Base-by-base conservation (phyloP, 805 yeast genomes). In the Lipomyces orientalis region DNA sequence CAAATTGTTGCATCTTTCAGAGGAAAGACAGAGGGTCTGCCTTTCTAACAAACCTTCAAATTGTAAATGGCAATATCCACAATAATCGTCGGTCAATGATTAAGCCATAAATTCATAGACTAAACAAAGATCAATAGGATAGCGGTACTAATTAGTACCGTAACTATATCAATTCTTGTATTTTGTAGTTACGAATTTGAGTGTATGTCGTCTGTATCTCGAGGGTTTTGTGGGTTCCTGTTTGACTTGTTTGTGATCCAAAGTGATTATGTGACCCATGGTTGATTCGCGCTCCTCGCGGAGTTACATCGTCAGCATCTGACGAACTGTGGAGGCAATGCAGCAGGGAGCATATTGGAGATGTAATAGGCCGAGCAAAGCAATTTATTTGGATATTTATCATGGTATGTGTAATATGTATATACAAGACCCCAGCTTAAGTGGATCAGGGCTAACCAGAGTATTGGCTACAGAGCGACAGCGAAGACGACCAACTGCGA, bases 401-500 rank as follows among this genome's bases (percentile, higher is more conserved):
- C 49, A 43, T 43, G 49, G 49, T 43, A 43, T 3, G 49, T 0
- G 8, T 43, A 7, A 43, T 43, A 43, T 43, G 7, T 43, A n/a
- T 3, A n/a, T 6, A 43, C n/a, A 12, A 16, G n/a, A 19, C 16
- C 22, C 22, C 4, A 43, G n/a, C 8, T 8, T 7, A 16, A 2
- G 49, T 43, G 49, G 49, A 43, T 43, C 49, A 43, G 49, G 1
- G 49, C 49, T 43, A 43, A 43, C 22, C 49, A 0, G 19, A 43
- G 7, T 14, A n/a, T 5, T 16, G 16, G 9, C 22, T 43, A 19
- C 49, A 43, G 49, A 43, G 49, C 58, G 66, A 66, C 10, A 66
- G 49, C 19, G 67, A 64, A 5, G 67, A 60, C 35, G 57, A 19
- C 1, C 19, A 62, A 46, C 46, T 67, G 34, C 57, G 67, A 8